Evolutionary conservation across 495 filamentous ascomycete species (phyloP).

Genomic region (Tetracladium marchalianum): DNA sequence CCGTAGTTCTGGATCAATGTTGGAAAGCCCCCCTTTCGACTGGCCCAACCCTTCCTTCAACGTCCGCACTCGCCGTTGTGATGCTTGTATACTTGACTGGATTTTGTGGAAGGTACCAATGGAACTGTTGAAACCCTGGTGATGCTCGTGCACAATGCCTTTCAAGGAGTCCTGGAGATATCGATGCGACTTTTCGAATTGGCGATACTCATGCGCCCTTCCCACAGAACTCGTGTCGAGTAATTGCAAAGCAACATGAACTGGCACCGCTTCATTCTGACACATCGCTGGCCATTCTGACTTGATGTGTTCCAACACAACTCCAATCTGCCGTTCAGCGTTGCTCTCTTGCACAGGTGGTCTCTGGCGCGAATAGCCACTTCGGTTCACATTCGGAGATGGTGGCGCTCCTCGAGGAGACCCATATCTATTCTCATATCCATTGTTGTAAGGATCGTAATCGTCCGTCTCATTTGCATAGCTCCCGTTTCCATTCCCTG

Average conservation of each 20-base stretch:
- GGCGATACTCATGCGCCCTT: conserved; percentile 72
- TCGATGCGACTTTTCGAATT: conserved; percentile 71
- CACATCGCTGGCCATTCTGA: conserved; percentile 88
- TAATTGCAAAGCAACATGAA: conserved; percentile 85
- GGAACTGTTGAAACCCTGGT: conserved; percentile 97
- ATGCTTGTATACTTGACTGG: conserved; percentile 81
- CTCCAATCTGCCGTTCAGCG: conserved; percentile 19
- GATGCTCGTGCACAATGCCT: conserved; percentile 95
- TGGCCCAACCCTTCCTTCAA: conserved; percentile 75
- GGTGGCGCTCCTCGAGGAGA: conserved; percentile 8
- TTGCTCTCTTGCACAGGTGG: conserved; percentile 10
- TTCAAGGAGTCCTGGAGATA: conserved; percentile 86
- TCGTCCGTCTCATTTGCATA: conserved; percentile 11
- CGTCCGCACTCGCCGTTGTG: conserved; percentile 72
- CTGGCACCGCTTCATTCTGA: conserved; percentile 75
- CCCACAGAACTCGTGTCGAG: conserved; percentile 92
- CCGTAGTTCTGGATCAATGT: conserved; percentile 86
- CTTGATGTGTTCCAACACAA: conserved; percentile 44
- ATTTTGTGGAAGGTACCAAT: conserved; percentile 99
- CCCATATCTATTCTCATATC: conserved; percentile 14
- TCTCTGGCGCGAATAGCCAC: conserved; percentile 2
- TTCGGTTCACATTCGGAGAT: conserved; percentile 6
- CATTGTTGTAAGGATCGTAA: conserved; percentile 16
- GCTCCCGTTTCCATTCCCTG: conserved; percentile 9
- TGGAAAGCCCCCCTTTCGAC: conserved; percentile 71